Percentiles rank a stretch among this genome's conserved stretches.
These are phyloP conservation scores for Ceratocystiopsis brevicomis DNA, from an alignment of 2,329 filamentous ascomycete genomes.

Conservation along the genomic window DNA sequence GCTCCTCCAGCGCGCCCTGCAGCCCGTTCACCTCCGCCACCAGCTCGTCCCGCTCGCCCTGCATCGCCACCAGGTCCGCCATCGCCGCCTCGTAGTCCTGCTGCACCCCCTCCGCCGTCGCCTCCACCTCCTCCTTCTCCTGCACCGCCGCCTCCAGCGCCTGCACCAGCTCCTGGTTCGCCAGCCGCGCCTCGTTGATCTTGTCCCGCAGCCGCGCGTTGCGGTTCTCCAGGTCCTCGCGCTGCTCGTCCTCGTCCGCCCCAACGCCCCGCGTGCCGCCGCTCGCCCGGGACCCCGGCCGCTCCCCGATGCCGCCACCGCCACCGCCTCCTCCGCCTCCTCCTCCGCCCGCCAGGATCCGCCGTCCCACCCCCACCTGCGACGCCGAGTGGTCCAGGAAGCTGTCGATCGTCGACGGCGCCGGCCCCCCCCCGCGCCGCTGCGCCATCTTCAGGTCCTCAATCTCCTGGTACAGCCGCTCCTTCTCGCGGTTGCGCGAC, in stretches of 20 bases:
- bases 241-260: constrained; percentile 50
- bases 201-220: constrained; percentile 72
- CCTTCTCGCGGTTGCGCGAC: constrained; percentile 85
- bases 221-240: constrained; percentile 71
- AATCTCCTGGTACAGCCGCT: constrained; percentile 88
- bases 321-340: constrained; percentile 26
- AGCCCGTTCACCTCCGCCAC: constrained; percentile 25
- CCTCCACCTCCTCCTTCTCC: constrained; percentile 40
- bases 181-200: constrained; percentile 66
- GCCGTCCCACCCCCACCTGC: constrained; percentile 47
- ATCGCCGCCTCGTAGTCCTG: constrained; percentile 55
- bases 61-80: constrained; percentile 60
- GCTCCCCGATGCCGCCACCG: constrained; percentile 29
- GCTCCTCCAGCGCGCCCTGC: constrained; percentile 40
- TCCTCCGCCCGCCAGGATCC: constrained; percentile 41
- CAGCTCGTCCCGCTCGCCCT: constrained; percentile 64
- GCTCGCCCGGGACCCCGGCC: constrained; percentile 31
- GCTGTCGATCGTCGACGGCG: constrained; percentile 59
- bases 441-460: constrained; percentile 86
- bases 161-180: constrained; percentile 71
- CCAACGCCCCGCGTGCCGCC: constrained; percentile 32
- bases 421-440: constrained; percentile 42
- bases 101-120: constrained; percentile 44
- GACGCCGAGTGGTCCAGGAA: constrained; percentile 90
- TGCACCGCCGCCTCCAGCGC: constrained; percentile 60